phyloP scores from a whole-genome alignment of 108 stramenopile species.

The Conticribra guillardii region DNA sequence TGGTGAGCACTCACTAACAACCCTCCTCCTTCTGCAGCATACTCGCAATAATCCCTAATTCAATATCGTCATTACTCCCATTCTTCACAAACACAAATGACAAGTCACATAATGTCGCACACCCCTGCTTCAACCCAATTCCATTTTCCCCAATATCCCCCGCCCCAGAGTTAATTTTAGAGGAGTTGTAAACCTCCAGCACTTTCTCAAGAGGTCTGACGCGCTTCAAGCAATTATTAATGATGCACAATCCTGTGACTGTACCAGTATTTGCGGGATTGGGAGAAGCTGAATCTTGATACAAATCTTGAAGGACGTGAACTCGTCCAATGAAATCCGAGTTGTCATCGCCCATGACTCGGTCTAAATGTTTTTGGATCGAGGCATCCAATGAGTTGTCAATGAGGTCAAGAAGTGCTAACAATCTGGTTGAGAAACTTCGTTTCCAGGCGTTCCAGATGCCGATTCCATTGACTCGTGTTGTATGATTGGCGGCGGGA shows the following conservation, averaged over 20 bases:
- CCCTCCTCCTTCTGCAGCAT: constrained; percentile 12
- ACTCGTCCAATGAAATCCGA: constrained; percentile 25
- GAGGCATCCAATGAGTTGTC: constrained; percentile 81
- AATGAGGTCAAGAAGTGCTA: constrained; percentile 69
- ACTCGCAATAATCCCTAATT: constrained; percentile 21
- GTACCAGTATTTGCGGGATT: not conserved
- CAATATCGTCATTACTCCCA: not conserved
- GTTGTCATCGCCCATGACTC: not conserved
- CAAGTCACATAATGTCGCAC: constrained; percentile 56
- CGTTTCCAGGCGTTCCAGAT: constrained; percentile 73
- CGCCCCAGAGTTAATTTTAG: constrained; percentile 51
- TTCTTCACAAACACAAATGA: constrained; percentile 56
- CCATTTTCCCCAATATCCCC: constrained; percentile 75
- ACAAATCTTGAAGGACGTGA: constrained; percentile 30
- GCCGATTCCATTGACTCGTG: constrained; percentile 62
- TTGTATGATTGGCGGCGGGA: no score
- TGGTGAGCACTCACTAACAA: constrained; percentile 12
- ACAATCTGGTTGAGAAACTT: constrained; percentile 56
- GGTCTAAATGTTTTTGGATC: constrained; percentile 6
- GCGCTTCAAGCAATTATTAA: constrained; percentile 53
- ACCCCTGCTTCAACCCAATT: constrained; percentile 78
- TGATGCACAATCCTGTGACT: constrained; percentile 52
- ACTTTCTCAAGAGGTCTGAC: constrained; percentile 54
- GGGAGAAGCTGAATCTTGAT: not conserved
- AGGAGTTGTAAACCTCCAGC: constrained; percentile 66